These are phyloP conservation scores for Halophytophthora batemanensis DNA, from an alignment of 352 stramenopile genomes.

Conservation along the genomic window DNA sequence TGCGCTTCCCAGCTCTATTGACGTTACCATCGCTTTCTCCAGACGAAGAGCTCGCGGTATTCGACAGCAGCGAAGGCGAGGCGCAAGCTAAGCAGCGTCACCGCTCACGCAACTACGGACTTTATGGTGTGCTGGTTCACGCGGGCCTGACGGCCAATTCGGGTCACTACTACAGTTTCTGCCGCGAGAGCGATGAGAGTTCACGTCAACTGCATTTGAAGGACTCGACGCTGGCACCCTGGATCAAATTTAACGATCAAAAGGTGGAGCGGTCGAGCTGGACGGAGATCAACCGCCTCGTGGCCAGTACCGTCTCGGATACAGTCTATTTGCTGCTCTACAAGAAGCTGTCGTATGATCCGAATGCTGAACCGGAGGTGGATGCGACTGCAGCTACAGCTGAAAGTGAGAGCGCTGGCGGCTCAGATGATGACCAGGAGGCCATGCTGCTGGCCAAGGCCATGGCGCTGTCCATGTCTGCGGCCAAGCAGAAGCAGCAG, in stretches of 20 bases:
- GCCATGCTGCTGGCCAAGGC: constrained; percentile 85
- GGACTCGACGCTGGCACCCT: constrained; percentile 75
- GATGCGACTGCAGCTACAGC: constrained; percentile 5
- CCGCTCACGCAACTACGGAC: constrained; percentile 65
- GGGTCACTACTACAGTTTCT: constrained; percentile 91
- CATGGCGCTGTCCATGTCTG: constrained; percentile 88
- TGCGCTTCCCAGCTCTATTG: constrained; percentile 68
- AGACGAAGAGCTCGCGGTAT: constrained; percentile 47
- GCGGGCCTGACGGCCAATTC: constrained; percentile 87
- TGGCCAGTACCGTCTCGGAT: constrained; percentile 81
- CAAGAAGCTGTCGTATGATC: constrained; percentile 74
- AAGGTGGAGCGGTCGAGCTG: constrained; percentile 78
- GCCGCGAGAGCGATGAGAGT: constrained; percentile 71
- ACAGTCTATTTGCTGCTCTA: constrained; percentile 89
- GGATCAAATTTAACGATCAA: constrained; percentile 91
- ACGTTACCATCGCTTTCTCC: constrained; percentile 57
- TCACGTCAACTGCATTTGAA: constrained; percentile 73
- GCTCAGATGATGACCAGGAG: constrained; percentile 62
- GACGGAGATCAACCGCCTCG: constrained; percentile 76
- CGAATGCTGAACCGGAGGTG: constrained; percentile 9
- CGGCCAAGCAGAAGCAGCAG: constrained; percentile 47
- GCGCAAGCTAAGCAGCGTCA: constrained; percentile 21
- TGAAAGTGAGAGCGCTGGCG: constrained; percentile 9
- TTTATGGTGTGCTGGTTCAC: constrained; percentile 89
- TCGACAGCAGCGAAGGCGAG: constrained; percentile 13